A percentile compares a stretch with the other conserved stretches of the same genome.
These are phyloP conservation scores for Warburgia ugandensis DNA, from an alignment of 164 flowering plant species.

Conservation along the genomic window DNA sequence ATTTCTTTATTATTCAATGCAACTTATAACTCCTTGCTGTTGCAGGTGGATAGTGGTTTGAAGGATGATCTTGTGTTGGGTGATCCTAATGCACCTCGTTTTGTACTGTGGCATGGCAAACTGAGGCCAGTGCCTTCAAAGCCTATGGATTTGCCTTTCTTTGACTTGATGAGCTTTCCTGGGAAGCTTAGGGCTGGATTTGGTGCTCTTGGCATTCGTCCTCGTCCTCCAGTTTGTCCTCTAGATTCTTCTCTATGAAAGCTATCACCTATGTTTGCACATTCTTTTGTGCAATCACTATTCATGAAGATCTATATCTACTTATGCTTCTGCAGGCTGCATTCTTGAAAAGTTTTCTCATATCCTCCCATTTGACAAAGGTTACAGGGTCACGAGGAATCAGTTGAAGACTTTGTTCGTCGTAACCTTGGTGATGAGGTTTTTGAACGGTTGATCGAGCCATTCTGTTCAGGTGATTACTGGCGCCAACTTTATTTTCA, in stretches of 20 bases:
- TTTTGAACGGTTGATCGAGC: conserved; percentile 94
- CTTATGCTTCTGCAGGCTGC: background rate
- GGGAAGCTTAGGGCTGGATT: conserved; percentile 90
- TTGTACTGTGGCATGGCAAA: conserved; percentile 81
- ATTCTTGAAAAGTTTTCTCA: conserved; percentile 23
- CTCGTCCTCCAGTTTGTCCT: conserved; percentile 87
- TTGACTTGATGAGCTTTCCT: conserved; percentile 79
- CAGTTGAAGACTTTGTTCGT: conserved; percentile 94
- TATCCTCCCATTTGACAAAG: conserved; percentile 38
- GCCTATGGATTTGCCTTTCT: conserved; percentile 72
- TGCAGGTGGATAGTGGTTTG: conserved; percentile 85
- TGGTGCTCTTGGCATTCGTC: conserved; percentile 88
- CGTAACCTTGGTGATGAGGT: conserved; percentile 96
- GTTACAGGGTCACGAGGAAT: conserved; percentile 91
- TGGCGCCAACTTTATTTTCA: no score
- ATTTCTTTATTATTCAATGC: no score
- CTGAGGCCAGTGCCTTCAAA: conserved; percentile 86
- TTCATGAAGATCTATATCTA: background rate
- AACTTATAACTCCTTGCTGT: background rate
- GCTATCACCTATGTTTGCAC: no score
- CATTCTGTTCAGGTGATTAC: conserved; percentile 97
- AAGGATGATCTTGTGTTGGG: conserved; percentile 90
- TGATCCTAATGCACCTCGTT: conserved; percentile 87
- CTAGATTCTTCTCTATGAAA: conserved; percentile 13
- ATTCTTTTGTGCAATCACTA: no score